These are phyloP conservation scores for Nicotiana obtusifolia DNA, from an alignment of 257 asterid genomes.

Conservation along the genomic window DNA sequence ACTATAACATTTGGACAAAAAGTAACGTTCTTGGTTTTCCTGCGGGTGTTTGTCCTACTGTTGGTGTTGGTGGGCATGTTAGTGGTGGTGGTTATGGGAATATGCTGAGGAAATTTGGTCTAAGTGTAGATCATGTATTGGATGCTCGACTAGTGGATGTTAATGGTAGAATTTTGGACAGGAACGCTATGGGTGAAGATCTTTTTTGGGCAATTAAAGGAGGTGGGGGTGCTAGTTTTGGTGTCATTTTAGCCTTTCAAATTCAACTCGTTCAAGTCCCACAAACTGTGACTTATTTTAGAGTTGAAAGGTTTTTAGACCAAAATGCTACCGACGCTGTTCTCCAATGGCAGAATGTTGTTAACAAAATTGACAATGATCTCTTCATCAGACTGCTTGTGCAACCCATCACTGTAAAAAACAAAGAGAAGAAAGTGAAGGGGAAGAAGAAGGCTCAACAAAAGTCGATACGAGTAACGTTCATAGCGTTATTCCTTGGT, in stretches of 20 bases:
- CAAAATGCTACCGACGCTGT: constrained; percentile 17
- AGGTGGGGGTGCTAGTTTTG: constrained; percentile 41
- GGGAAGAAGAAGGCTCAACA: too few relatives aligned
- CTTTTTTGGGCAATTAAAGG: constrained; percentile 41
- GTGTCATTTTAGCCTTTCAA: constrained; percentile 25
- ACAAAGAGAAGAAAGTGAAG: neutral
- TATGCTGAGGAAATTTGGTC: constrained; percentile 9
- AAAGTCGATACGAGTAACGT: neutral
- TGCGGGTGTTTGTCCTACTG: constrained; percentile 17
- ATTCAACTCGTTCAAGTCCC: constrained; percentile 28
- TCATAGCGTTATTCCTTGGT: constrained; percentile 27
- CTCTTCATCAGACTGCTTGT: constrained; percentile 25
- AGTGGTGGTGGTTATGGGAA: too few relatives aligned
- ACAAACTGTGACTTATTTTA: constrained; percentile 19
- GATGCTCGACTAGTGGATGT: constrained; percentile 36
- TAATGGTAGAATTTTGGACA: constrained; percentile 20
- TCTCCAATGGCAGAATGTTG: constrained; percentile 13
- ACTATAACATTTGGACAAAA: constrained; percentile 23
- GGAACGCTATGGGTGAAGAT: constrained; percentile 34
- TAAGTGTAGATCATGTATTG: constrained; percentile 21
- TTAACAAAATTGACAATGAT: constrained; percentile 15
- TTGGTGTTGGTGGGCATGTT: too few relatives aligned
- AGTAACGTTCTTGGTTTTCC: constrained; percentile 33
- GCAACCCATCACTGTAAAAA: neutral
- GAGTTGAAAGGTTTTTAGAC: neutral